phyloP scores from a whole-genome alignment of 2,329 filamentous ascomycete species.

The Clonostachys byssicola region DNA sequence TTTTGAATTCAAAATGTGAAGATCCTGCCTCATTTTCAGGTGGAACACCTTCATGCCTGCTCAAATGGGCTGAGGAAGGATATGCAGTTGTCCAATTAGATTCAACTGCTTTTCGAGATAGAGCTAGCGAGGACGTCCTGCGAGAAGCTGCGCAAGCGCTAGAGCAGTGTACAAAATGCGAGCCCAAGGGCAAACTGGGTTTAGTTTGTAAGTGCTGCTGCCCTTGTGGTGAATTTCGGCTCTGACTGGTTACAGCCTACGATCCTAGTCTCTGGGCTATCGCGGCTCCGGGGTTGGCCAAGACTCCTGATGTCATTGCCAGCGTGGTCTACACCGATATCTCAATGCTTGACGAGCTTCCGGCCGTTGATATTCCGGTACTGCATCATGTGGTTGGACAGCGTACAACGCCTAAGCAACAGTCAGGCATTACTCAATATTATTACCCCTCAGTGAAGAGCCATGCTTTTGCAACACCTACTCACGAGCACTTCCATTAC shows the following conservation, averaged over 20 bases:
- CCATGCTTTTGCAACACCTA: slow-evolving; percentile 34
- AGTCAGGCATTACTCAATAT: slow-evolving; percentile 19
- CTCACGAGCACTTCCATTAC: slow-evolving; percentile 57
- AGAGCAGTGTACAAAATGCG: neutral
- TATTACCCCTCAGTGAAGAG: slow-evolving; percentile 28
- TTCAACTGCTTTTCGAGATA: slow-evolving; percentile 4
- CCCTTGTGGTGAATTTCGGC: too few relatives aligned
- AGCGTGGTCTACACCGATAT: slow-evolving; percentile 11
- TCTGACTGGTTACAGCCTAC: slow-evolving; percentile 3
- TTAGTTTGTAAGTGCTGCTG: slow-evolving; percentile 23
- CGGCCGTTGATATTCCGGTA: slow-evolving; percentile 2
- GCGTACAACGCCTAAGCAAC: neutral
- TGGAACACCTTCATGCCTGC: neutral
- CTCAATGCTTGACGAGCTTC: too few relatives aligned
- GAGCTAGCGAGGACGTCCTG: too few relatives aligned
- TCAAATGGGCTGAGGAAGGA: neutral
- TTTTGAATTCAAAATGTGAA: neutral
- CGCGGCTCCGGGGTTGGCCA: slow-evolving; percentile 8
- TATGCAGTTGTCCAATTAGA: slow-evolving; percentile 45
- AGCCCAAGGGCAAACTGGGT: slow-evolving; percentile 24
- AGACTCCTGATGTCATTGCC: slow-evolving; percentile 12
- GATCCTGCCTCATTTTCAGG: neutral
- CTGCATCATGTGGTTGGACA: slow-evolving; percentile 10
- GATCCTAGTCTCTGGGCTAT: slow-evolving; percentile 10
- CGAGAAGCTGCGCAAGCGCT: neutral